Base-by-base conservation (phyloP, 495 filamentous ascomycete species). In the Penicillium alfredii region DNA sequence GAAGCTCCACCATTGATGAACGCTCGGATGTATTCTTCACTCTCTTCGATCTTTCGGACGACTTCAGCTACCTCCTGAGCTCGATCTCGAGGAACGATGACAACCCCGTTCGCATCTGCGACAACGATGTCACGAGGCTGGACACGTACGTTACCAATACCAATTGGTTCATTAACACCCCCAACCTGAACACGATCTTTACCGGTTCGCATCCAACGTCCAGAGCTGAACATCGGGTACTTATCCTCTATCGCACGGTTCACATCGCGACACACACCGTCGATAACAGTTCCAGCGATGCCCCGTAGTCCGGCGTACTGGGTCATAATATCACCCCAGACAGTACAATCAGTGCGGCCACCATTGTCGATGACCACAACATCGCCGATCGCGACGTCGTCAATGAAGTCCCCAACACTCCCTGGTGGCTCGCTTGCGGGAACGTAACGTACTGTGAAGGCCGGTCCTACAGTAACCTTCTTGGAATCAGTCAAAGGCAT, bases 301-400 rank as follows among this genome's bases (percentile, higher is more conserved):
- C 38, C 44, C 11, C 49, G 35, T 3, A 47, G 3, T 10, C 44
- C 44, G 8, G 49, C 49, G 22, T 53, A 53, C 23, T 53, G 44
- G 6, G 49, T 53, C 44, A 53, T 53, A 7, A 48, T 47, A 38
- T 53, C 49, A 15, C 49, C 49, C 49, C 49, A 53, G 15, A 53
- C 44, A 4, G 49, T 53, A 30, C 49, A 53, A 20, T 48, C 41
- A 3, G 44, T 48, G 22, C 49, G 44, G 17, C 49, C 44, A 8
- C 40, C 40, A 26, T 53, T 53, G 26, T 48, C 49, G 22, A 53
- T 53, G 15, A 53, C 44, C 0, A 53, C 41, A 0, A 53, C 29
- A 35, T 54, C 45, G 8, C 50, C 45, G 3, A 35, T 16, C 21
- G 45, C 42, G 15, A 54, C 35, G 31, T 51, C 40, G 38, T 49